Evolutionary conservation across 164 flowering plant species (phyloP), one percentile per base, ranked within the genome.

Genomic region (Buxus sempervirens): DNA sequence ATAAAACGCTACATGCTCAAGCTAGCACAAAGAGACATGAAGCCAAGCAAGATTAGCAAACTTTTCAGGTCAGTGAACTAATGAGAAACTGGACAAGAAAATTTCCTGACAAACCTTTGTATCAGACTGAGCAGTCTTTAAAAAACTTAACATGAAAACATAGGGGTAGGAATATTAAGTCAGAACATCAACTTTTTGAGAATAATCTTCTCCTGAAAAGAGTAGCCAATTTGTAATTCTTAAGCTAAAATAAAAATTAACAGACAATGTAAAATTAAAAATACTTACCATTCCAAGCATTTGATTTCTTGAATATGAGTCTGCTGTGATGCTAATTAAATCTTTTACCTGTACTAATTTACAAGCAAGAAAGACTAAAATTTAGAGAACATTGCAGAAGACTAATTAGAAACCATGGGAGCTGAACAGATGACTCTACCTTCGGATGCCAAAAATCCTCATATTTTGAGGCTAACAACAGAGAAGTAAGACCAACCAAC

Each of bases 151-250:
- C 81, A 81, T 22, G 54, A 86, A 9, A 89, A 76, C 62, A 86
- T 90, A 71, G 83, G 83, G 63, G 98, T 93, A 32, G 96, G 90
- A 14, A 68, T 51, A 77, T 90, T 93, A 10, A 93, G 78, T 57
- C 98, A 88, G 58, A 89, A 93, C 75, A 79, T 86, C 81, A 93
- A 72, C 73, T 79, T 81, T 72, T 78, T 86, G 49, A 90, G 86
- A 49, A 93, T 80, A 54, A 74, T 77, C 75, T 79, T 85, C 78
- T 93, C 98, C 98, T 93, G 96, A 54, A 74, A n/a, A 76, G 65
- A 63, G 66, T 74, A 54, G 58, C n/a, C 23, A n/a, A n/a, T n/a
- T n/a, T n/a, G n/a, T n/a, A n/a, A n/a, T n/a, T n/a, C n/a, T n/a
- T n/a, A n/a, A n/a, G 15, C 12, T 20, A 14, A 60, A 59, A 1